Percentiles rank a stretch among this genome's conserved stretches.
Conservation (phyloP, 2,329 filamentous ascomycete genomes). For the Exophiala calicioides region DNA sequence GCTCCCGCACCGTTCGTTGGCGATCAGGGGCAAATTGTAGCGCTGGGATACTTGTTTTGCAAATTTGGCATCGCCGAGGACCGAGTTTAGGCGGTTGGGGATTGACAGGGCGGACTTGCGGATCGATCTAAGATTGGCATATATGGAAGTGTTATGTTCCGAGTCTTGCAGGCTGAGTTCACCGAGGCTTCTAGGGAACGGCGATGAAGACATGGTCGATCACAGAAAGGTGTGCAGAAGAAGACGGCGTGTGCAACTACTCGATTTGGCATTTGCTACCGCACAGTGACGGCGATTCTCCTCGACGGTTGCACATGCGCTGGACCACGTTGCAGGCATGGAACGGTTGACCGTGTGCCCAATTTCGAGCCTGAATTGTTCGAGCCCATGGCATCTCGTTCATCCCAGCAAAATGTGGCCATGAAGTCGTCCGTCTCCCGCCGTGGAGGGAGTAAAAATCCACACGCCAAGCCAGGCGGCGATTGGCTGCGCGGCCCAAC, state of each 20-base stretch:
- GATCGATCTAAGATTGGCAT: conserved; percentile 62
- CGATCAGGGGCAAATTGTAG: conserved; percentile 68
- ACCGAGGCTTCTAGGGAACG: conserved; percentile 26
- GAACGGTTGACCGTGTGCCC: too few relatives aligned
- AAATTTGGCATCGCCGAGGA: conserved; percentile 74
- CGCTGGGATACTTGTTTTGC: conserved; percentile 60
- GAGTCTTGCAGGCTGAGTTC: conserved; percentile 23
- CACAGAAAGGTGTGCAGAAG: neutral
- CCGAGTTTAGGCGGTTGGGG: conserved; percentile 78
- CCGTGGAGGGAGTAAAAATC: too few relatives aligned
- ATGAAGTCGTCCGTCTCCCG: too few relatives aligned
- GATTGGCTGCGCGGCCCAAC: too few relatives aligned
- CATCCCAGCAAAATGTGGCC: too few relatives aligned
- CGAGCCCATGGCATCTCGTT: too few relatives aligned
- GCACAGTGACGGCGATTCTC: too few relatives aligned
- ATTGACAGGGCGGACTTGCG: conserved; percentile 76
- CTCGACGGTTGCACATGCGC: too few relatives aligned
- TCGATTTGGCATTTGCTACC: neutral
- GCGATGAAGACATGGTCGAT: conserved; percentile 11
- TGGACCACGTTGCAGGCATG: too few relatives aligned
- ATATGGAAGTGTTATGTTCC: conserved; percentile 18
- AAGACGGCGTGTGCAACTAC: neutral
- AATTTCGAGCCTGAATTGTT: too few relatives aligned
- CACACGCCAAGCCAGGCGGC: too few relatives aligned
- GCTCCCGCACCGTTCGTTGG: conserved; percentile 92